Percentiles rank a stretch among this genome's conserved stretches.
Conservation (phyloP, 2,329 filamentous ascomycete species). For the Dothideomycetidae sp. region DNA sequence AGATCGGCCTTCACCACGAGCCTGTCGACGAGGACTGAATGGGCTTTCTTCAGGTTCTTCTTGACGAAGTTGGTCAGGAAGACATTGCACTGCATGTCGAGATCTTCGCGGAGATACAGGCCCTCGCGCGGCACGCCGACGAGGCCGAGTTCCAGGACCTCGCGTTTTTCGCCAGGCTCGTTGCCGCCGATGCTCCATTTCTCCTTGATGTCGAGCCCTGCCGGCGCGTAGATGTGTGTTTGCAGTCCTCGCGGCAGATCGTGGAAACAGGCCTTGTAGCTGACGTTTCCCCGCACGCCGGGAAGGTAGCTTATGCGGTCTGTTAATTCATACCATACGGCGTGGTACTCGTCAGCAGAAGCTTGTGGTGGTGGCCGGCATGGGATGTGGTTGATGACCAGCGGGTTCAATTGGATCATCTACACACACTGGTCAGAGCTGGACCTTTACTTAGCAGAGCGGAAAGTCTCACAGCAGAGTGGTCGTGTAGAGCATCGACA, state of each 20-base stretch:
- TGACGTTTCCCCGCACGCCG: constrained; percentile 52
- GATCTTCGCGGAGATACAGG: constrained; percentile 72
- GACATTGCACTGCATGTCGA: constrained; percentile 68
- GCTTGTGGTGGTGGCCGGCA: constrained; percentile 55
- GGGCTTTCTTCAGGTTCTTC: constrained; percentile 65
- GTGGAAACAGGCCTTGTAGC: constrained; percentile 69
- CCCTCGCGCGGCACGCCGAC: constrained; percentile 51
- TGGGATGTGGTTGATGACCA: constrained; percentile 56
- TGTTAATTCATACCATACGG: constrained; percentile 64
- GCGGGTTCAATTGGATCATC: constrained; percentile 81
- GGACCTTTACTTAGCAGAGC: not conserved
- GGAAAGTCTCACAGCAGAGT: constrained; percentile 31
- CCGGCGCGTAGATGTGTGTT: constrained; percentile 71
- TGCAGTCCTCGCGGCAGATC: constrained; percentile 58
- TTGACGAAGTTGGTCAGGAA: constrained; percentile 65
- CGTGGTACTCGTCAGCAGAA: constrained; percentile 54
- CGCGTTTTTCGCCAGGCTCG: constrained; percentile 52
- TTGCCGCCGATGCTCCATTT: constrained; percentile 66
- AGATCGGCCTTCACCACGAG: constrained; percentile 13
- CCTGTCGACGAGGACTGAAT: constrained; percentile 51
- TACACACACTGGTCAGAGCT: constrained; percentile 17
- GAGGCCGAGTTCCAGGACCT: constrained; percentile 44
- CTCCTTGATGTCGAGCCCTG: constrained; percentile 63
- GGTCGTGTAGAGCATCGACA: constrained; percentile 60
- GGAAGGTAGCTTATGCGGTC: constrained; percentile 66